Evolutionary conservation across 179 eudicot genomes (phyloP).

Genomic region (Amaranthus tricolor): DNA sequence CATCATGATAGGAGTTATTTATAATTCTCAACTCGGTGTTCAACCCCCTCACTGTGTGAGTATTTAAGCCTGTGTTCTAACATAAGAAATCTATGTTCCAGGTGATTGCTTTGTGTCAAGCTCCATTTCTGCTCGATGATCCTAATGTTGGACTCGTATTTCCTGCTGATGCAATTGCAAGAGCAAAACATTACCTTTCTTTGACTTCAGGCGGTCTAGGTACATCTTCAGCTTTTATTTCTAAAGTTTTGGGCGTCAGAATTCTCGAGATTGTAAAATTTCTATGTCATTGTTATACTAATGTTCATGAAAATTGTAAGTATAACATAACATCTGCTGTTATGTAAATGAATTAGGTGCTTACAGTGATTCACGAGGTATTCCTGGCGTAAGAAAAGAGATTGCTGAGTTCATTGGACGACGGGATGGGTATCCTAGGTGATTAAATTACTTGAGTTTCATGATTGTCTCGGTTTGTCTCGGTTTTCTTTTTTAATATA

Average conservation of each 20-base stretch:
- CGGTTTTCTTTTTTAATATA: background rate
- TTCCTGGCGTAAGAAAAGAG: slow-evolving; percentile 92
- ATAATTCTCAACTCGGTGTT: background rate
- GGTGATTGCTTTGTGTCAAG: slow-evolving; percentile 98
- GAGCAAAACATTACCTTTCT: slow-evolving; percentile 85
- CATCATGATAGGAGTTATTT: background rate
- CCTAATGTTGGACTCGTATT: slow-evolving; percentile 91
- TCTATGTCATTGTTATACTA: background rate
- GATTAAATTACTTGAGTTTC: slow-evolving; percentile 23
- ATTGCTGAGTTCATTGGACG: slow-evolving; percentile 84
- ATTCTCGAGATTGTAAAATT: background rate
- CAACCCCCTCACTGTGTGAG: background rate
- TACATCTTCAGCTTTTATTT: slow-evolving; percentile 18
- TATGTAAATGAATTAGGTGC: slow-evolving; percentile 57
- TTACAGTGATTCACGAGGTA: slow-evolving; percentile 96
- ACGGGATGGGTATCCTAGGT: slow-evolving; percentile 99
- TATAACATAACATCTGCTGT: slow-evolving; percentile 17
- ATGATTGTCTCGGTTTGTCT: slow-evolving; percentile 12
- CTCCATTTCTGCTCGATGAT: slow-evolving; percentile 97
- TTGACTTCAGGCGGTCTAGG: slow-evolving; percentile 92
- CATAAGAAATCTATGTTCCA: slow-evolving; percentile 27
- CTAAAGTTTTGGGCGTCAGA: background rate
- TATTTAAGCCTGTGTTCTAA: slow-evolving; percentile 4
- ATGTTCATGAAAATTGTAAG: slow-evolving; percentile 3
- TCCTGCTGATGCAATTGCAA: slow-evolving; percentile 95